Conservation (phyloP, 2,329 filamentous ascomycete species). For the Fusarium duplospermum region DNA sequence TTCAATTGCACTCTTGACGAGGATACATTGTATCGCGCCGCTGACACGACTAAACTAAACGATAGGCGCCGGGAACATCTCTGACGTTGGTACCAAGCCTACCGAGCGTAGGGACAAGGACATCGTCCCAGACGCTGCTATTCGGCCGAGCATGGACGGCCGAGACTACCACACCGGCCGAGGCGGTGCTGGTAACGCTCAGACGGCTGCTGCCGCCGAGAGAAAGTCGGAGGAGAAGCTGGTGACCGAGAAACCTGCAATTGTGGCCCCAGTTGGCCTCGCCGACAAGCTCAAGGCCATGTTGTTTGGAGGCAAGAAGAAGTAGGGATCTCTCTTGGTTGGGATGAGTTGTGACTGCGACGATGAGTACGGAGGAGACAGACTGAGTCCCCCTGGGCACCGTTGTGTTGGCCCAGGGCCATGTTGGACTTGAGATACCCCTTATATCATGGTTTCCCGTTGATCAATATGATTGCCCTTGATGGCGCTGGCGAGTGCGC, state of each 20-base stretch:
- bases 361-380: conserved; percentile 3
- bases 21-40: neutral
- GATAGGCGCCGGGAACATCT: conserved; percentile 69
- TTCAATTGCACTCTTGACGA: neutral
- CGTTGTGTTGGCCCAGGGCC: conserved; percentile 12
- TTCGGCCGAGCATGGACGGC: conserved; percentile 60
- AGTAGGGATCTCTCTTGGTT: conserved; percentile 42
- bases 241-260: conserved; percentile 43
- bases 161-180: conserved; percentile 69
- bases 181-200: conserved; percentile 68
- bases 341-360: conserved; percentile 1
- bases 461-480: conserved; percentile 18
- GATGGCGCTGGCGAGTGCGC: conserved; percentile 15
- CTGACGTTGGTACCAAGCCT: conserved; percentile 57
- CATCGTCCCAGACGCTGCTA: conserved; percentile 63
- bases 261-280: conserved; percentile 54
- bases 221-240: conserved; percentile 47
- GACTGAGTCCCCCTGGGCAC: conserved; percentile 4
- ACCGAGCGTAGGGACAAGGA: conserved; percentile 62
- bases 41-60: conserved; percentile 14
- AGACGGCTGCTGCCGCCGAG: conserved; percentile 53
- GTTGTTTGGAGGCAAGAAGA: conserved; percentile 63
- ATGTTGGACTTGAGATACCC: conserved; percentile 41
- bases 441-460: conserved; percentile 36
- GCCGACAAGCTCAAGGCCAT: conserved; percentile 70